Evolutionary conservation across 306 rosid species (phyloP), one percentile per base, ranked within the genome.

Genomic region (Trifolium subterraneum): DNA sequence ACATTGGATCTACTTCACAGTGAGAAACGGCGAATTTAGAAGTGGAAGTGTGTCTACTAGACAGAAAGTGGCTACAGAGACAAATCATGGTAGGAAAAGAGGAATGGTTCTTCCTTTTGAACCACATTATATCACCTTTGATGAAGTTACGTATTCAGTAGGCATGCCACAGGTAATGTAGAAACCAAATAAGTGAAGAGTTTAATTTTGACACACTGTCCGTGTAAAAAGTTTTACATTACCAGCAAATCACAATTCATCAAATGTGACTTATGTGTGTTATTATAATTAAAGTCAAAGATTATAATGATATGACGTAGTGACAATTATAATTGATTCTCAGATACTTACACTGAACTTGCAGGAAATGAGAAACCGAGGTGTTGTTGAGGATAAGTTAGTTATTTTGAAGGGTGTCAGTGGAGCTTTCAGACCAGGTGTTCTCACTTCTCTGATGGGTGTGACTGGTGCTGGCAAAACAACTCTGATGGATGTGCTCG

Each of bases 401-500:
- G 88, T 88, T 78, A 91, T 93, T 63, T 74, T 93, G 63, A 93
- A 85, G 54, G 86, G 88, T 63, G 92, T 91, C 13, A 89, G 92
- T 78, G 98, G 97, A 35, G 88, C 88, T 51, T 93, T 91, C 66
- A 88, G 92, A 85, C 97, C 97, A 29, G 98, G 98, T 36, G 92
- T 93, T 76, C 88, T 93, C 76, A 91, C 98, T 68, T 96, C 98
- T 75, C 80, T 93, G 2, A 93, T 93, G 98, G 98, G 97, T 19
- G 90, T 93, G 19, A 91, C 96, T 50, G 98, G 98, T 58, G 98
- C 97, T 67, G 98, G 98, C 7, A 93, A 93, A 84, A 93, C 97
- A 62, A 93, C 98, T 62, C 77, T 93, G 55, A 89, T 93, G 98
- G 98, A 93, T 82, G 98, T 93, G 22, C 81, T 93, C 48, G 89